These are phyloP conservation scores for Ceratocystiopsis minuta DNA, from an alignment of 2,329 filamentous ascomycete genomes.

Conservation along the genomic window DNA sequence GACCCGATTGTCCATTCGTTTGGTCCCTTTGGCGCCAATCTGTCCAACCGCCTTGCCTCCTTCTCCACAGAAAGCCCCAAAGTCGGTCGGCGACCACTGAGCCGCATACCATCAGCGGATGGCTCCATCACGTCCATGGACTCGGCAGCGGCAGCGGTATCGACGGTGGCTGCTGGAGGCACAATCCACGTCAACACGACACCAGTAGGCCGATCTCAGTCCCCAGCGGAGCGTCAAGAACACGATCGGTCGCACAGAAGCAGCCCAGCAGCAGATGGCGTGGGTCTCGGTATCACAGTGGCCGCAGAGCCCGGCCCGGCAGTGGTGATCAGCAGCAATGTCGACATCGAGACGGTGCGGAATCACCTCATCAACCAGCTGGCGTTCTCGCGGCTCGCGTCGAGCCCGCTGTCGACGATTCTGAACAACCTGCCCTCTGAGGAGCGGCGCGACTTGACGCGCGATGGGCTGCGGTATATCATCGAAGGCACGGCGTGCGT, in stretches of 20 bases:
- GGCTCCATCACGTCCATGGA: conserved; percentile 8
- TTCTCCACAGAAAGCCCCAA: conserved; percentile 54
- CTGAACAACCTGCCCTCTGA: conserved; percentile 65
- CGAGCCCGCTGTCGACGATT: conserved; percentile 77
- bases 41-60: conserved; percentile 65
- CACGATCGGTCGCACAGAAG: background rate
- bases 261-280: background rate
- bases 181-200: conserved; percentile 1
- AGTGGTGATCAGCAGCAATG: conserved; percentile 9
- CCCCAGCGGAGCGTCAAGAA: background rate
- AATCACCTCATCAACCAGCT: conserved; percentile 94
- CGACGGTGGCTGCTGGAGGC: background rate
- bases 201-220: too few species aligned
- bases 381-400: conserved; percentile 82
- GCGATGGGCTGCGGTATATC: conserved; percentile 47
- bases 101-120: conserved; percentile 6
- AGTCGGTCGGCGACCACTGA: conserved; percentile 10
- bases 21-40: conserved; percentile 71
- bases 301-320: background rate
- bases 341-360: conserved; percentile 32
- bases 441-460: conserved; percentile 40
- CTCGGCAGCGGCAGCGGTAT: background rate
- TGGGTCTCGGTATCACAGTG: conserved; percentile 11
- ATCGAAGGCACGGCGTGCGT: conserved; percentile 63
- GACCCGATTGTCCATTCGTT: conserved; percentile 87